Evolutionary conservation across 495 filamentous ascomycete species (phyloP).

Genomic region (Xylaria grammica): DNA sequence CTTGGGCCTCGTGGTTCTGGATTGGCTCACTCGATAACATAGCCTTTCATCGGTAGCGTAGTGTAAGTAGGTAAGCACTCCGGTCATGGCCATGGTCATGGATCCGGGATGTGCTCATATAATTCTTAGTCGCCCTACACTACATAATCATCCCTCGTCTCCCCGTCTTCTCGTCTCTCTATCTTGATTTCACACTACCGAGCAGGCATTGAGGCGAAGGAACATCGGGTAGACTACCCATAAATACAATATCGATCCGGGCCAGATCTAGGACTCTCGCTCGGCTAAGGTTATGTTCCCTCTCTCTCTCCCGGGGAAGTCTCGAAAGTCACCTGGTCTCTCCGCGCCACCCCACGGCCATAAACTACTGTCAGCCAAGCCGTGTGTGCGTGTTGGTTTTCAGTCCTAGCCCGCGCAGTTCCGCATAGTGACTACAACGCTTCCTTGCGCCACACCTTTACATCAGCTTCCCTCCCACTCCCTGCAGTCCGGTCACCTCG

Average conservation of each 20-base stretch:
- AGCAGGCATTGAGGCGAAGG: not conserved
- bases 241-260: slow-evolving; percentile 11
- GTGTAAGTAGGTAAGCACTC: slow-evolving; percentile 8
- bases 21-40: slow-evolving; percentile 14
- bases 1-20: slow-evolving; percentile 10
- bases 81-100: slow-evolving; percentile 11
- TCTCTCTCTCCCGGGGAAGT: slow-evolving; percentile 2
- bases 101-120: slow-evolving; percentile 19
- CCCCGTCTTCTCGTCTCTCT: slow-evolving; percentile 10
- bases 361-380: slow-evolving; percentile 24
- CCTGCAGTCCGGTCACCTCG: slow-evolving; percentile 5
- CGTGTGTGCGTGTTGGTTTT: slow-evolving; percentile 12
- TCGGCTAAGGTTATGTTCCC: slow-evolving; percentile 21
- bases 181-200: not conserved
- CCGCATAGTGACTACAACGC: slow-evolving; percentile 14
- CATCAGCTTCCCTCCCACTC: slow-evolving; percentile 19
- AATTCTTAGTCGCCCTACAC: slow-evolving; percentile 17
- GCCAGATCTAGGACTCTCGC: slow-evolving; percentile 24
- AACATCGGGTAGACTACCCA: not conserved
- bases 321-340: slow-evolving; percentile 19
- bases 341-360: slow-evolving; percentile 17
- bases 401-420: slow-evolving; percentile 22
- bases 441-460: slow-evolving; percentile 20
- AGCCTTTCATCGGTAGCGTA: slow-evolving; percentile 15
- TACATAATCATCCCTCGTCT: not conserved